A percentile compares a stretch with the other conserved stretches of the same genome.
Conservation (phyloP, 2,329 filamentous ascomycete genomes). For the Botrytis paeoniae region DNA sequence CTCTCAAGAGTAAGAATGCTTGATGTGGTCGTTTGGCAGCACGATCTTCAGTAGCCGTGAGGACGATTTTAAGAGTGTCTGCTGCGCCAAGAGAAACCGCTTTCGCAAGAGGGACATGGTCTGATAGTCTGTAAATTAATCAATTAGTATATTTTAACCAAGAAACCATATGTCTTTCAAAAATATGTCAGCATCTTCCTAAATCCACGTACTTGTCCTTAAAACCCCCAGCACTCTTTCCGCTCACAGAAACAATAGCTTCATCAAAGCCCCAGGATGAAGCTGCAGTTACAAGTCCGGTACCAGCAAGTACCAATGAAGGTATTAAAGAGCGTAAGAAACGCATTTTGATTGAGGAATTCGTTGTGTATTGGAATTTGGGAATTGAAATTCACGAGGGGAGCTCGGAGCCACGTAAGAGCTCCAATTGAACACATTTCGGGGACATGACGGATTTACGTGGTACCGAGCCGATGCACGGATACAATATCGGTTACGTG, state of each 20-base stretch:
- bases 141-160: neutral
- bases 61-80: slow-evolving; percentile 75
- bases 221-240: slow-evolving; percentile 53
- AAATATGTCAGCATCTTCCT: neutral
- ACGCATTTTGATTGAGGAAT: slow-evolving; percentile 39
- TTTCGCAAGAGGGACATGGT: slow-evolving; percentile 48
- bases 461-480: neutral
- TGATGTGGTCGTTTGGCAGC: slow-evolving; percentile 86
- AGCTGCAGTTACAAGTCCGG: slow-evolving; percentile 43
- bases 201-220: slow-evolving; percentile 61
- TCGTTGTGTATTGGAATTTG: neutral
- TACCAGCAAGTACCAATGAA: slow-evolving; percentile 42
- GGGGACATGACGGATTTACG: neutral
- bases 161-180: neutral
- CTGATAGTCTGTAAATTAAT: slow-evolving; percentile 30
- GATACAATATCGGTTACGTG: neutral
- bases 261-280: slow-evolving; percentile 72
- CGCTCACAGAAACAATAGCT: slow-evolving; percentile 61
- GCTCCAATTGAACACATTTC: slow-evolving; percentile 21
- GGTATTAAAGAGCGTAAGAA: slow-evolving; percentile 43
- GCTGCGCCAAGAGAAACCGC: slow-evolving; percentile 61
- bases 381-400: slow-evolving; percentile 10
- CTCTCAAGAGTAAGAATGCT: slow-evolving; percentile 81
- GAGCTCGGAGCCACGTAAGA: slow-evolving; percentile 22
- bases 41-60: slow-evolving; percentile 78